Conservation (phyloP, 2,329 filamentous ascomycete genomes). For the Colletotrichum eleusines region DNA sequence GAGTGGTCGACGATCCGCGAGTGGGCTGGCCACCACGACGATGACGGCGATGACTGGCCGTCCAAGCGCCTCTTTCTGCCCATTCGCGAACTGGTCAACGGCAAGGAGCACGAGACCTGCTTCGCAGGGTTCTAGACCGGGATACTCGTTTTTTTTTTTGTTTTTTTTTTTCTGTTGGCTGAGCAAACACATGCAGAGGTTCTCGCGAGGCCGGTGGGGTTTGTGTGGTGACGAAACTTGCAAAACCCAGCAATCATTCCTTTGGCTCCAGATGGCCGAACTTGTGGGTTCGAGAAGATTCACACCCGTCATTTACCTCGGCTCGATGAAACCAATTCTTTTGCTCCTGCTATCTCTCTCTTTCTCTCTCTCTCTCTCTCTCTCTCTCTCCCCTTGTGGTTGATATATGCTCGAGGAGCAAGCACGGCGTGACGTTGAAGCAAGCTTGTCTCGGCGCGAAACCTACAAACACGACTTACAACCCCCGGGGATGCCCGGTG, state of each 20-base stretch:
- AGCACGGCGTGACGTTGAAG: too few species aligned
- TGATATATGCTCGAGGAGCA: too few species aligned
- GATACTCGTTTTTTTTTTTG: background rate
- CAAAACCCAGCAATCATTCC: background rate
- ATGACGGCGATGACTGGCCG: conserved; percentile 4
- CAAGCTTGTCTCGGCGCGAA: background rate
- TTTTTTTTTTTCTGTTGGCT: background rate
- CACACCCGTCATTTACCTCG: background rate
- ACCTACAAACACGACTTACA: background rate
- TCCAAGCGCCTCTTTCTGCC: conserved; percentile 9
- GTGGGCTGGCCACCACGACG: conserved; percentile 5
- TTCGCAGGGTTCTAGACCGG: background rate
- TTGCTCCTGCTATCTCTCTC: too few species aligned
- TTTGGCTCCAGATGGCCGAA: background rate
- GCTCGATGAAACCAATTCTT: background rate
- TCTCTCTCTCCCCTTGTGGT: too few species aligned
- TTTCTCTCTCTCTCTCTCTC: too few species aligned
- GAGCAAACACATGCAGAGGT: background rate
- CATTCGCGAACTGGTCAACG: background rate
- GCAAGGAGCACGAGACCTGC: conserved; percentile 4
- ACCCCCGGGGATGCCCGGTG: background rate
- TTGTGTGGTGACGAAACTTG: background rate
- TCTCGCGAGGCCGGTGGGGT: background rate
- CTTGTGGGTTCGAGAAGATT: background rate
- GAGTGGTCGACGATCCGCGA: conserved; percentile 48